phyloP scores from a whole-genome alignment of 148 eudicot genomes.

The Agrostemma githago region DNA sequence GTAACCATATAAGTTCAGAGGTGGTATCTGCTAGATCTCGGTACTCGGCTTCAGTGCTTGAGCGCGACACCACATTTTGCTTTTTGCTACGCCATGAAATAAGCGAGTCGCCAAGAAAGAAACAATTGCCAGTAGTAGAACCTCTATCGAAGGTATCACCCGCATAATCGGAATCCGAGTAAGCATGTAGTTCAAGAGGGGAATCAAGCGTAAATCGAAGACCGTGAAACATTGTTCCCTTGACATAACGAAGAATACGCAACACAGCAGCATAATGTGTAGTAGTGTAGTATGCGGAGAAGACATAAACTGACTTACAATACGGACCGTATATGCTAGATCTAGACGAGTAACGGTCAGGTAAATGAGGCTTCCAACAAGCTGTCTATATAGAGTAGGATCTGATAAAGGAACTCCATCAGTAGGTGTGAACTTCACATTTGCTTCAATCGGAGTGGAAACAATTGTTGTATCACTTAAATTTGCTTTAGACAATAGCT shows the following conservation, averaged over 20 bases:
- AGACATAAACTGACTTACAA: background rate
- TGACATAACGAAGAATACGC: no score
- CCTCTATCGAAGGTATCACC: background rate
- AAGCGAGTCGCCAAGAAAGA: background rate
- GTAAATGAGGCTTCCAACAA: no score
- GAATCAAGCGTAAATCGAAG: background rate
- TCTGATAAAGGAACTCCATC: background rate
- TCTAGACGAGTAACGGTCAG: no score
- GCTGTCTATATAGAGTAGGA: no score
- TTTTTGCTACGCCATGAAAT: conserved; percentile 3
- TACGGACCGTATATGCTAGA: no score
- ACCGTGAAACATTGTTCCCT: background rate
- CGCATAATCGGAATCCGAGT: background rate
- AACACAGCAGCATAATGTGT: no score
- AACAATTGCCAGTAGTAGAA: no score
- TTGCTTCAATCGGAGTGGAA: background rate
- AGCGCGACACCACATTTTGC: background rate
- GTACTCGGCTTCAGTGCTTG: no score
- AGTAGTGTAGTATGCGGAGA: no score
- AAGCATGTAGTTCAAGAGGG: background rate
- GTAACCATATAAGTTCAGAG: no score
- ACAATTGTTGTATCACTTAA: background rate
- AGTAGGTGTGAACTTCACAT: background rate
- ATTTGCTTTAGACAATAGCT: background rate
- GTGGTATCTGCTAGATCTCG: no score